Conservation (phyloP, 306 rosid genomes). For the Trifolium pratense region DNA sequence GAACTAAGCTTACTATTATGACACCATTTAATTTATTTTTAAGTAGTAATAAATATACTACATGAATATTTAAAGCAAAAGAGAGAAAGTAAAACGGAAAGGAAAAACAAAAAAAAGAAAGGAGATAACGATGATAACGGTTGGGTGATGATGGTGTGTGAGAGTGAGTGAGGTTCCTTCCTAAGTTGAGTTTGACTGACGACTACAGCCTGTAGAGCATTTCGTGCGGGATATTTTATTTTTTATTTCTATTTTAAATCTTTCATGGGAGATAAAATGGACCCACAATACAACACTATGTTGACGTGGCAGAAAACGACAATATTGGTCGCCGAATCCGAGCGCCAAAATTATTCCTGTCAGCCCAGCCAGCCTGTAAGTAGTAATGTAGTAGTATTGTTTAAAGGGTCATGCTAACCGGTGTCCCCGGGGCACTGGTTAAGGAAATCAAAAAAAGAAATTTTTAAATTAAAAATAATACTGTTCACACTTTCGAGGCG, state of each 20-base stretch:
- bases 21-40: no score
- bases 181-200: background rate
- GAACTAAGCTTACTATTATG: no score
- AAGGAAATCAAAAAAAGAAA: no score
- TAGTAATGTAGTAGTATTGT: no score
- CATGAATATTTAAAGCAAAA: no score
- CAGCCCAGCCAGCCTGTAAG: constrained; percentile 1
- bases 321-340: constrained; percentile 15
- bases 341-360: background rate
- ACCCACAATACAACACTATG: background rate
- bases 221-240: background rate
- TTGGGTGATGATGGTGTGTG: background rate
- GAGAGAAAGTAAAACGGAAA: background rate
- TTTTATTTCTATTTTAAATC: background rate
- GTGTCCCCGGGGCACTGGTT: no score
- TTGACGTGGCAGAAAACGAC: background rate
- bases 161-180: background rate
- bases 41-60: no score
- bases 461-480: no score
- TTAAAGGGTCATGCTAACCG: no score
- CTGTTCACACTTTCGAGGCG: no score
- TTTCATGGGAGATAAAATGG: background rate
- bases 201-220: constrained; percentile 8
- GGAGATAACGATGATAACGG: constrained; percentile 1
- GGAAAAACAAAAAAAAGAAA: background rate